A percentile compares a stretch with the other conserved stretches of the same genome.
These are phyloP conservation scores for Fusarium pseudonygamai DNA, from an alignment of 2,329 filamentous ascomycete species.

Conservation along the genomic window DNA sequence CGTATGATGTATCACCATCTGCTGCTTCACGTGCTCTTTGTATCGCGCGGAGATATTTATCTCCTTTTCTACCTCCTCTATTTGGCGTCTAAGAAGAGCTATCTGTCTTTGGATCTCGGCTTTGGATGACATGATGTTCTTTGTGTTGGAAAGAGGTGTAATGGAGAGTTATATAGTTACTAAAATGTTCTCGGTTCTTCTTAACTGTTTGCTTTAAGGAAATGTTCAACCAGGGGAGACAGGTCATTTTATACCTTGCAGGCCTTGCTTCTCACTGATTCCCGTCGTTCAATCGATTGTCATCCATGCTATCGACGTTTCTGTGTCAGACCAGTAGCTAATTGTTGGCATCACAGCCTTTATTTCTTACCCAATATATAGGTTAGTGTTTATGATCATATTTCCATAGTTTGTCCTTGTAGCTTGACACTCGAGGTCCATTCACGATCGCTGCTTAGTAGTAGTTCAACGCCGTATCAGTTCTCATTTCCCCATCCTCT, in stretches of 20 bases:
- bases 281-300: neutral
- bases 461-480: neutral
- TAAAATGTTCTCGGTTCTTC: neutral
- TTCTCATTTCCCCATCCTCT: neutral
- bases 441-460: neutral
- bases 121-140: too few species aligned
- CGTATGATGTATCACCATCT: too few species aligned
- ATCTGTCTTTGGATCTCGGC: too few species aligned
- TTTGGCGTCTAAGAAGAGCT: too few species aligned
- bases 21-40: too few species aligned
- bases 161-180: neutral
- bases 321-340: neutral
- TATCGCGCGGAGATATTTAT: too few species aligned
- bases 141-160: neutral
- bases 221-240: accelerated
- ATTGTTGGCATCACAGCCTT: neutral
- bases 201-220: neutral
- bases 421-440: accelerated
- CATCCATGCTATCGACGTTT: neutral
- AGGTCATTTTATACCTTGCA: neutral
- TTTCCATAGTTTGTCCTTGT: neutral
- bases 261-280: neutral
- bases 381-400: neutral
- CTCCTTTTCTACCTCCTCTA: too few species aligned
- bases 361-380: neutral